Conservation (phyloP, 441 rosid genomes). For the Capsella rubella region DNA sequence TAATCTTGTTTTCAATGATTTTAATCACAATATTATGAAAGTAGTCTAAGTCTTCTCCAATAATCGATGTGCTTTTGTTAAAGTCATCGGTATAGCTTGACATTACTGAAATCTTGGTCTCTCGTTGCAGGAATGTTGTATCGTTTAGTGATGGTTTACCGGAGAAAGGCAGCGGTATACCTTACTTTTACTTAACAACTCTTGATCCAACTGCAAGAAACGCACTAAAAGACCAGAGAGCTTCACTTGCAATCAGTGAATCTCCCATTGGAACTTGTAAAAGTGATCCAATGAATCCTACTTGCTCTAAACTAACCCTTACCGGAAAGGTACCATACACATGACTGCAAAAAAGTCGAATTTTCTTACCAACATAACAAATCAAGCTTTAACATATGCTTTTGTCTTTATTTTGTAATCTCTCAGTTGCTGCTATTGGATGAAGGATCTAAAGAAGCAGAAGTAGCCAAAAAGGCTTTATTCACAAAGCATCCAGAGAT, state of each 20-base stretch:
- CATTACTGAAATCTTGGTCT: background rate
- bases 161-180: slow-evolving; percentile 67
- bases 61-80: background rate
- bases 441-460: slow-evolving; percentile 60
- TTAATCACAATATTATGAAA: background rate
- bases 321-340: slow-evolving; percentile 70
- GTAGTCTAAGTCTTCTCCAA: background rate
- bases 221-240: slow-evolving; percentile 73
- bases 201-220: slow-evolving; percentile 94
- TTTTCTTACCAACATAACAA: background rate
- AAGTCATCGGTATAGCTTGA: background rate
- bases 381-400: background rate
- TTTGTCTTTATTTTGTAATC: slow-evolving; percentile 9
- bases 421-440: slow-evolving; percentile 59
- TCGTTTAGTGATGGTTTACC: slow-evolving; percentile 91
- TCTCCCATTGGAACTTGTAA: slow-evolving; percentile 87
- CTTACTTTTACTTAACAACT: slow-evolving; percentile 86
- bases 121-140: slow-evolving; percentile 75
- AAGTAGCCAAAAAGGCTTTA: slow-evolving; percentile 60
- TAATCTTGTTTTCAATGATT: slow-evolving; percentile 34
- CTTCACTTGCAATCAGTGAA: slow-evolving; percentile 86
- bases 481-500: slow-evolving; percentile 91
- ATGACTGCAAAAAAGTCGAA: background rate
- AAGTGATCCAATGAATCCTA: slow-evolving; percentile 84
- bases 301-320: slow-evolving; percentile 86